Percentiles rank a stretch among this genome's conserved stretches.
These are phyloP conservation scores for Saxispiralis lemnorum DNA, from an alignment of 495 filamentous ascomycete species.

Conservation along the genomic window DNA sequence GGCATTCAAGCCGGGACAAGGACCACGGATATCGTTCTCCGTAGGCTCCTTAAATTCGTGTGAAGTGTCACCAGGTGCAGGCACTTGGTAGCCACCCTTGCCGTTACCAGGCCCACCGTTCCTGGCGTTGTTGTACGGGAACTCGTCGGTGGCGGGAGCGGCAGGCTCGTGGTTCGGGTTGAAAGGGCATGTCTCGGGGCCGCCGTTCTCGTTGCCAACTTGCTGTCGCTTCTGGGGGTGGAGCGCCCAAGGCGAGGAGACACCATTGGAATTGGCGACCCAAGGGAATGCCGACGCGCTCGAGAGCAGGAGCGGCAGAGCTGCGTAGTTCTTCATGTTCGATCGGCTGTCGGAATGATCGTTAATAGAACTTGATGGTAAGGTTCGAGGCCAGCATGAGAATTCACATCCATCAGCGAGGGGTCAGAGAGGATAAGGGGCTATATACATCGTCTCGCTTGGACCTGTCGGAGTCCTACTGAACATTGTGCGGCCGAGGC, in stretches of 20 bases:
- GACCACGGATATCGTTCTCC: slow-evolving; percentile 20
- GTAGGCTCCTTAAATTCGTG: slow-evolving; percentile 19
- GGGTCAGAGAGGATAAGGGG: too few species aligned
- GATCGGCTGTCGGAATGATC: too few species aligned
- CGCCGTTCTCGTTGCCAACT: slow-evolving; percentile 4
- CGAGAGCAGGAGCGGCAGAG: slow-evolving; percentile 1
- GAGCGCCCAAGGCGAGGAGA: slow-evolving; percentile 18
- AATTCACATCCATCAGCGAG: too few species aligned
- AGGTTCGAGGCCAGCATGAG: too few species aligned
- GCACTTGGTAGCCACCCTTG: slow-evolving; percentile 23
- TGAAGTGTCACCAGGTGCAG: slow-evolving; percentile 17
- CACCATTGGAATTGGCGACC: slow-evolving; percentile 20
- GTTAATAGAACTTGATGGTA: too few species aligned
- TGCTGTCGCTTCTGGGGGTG: slow-evolving; percentile 6
- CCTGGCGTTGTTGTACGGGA: slow-evolving; percentile 24
- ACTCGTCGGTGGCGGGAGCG: slow-evolving; percentile 16
- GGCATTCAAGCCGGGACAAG: slow-evolving; percentile 22
- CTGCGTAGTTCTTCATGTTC: too few species aligned
- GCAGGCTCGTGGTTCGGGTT: slow-evolving; percentile 25
- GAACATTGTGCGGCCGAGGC: too few species aligned
- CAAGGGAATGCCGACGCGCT: slow-evolving; percentile 21
- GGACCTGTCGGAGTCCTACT: too few species aligned
- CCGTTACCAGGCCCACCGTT: slow-evolving; percentile 23
- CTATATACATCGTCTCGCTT: too few species aligned
- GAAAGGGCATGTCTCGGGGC: slow-evolving; percentile 21